phyloP scores from a whole-genome alignment of 2,329 filamentous ascomycete genomes.

The Colletotrichum tropicale region DNA sequence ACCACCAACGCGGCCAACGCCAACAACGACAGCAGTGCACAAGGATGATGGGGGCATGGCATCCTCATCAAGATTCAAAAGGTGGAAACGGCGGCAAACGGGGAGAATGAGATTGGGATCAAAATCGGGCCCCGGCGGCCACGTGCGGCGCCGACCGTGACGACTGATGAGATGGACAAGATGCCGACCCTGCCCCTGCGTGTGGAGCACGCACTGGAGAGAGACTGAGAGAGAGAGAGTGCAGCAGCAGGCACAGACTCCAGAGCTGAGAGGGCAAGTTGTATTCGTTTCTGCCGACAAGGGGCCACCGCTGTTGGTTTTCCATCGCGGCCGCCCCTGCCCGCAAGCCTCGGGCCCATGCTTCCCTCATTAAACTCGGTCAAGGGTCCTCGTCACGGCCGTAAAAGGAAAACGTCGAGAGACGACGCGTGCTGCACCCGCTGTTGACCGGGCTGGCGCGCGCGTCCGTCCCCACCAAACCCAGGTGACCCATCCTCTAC shows the following conservation, averaged over 20 bases:
- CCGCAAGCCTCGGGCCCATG: slow-evolving; percentile 2
- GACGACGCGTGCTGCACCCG: neutral
- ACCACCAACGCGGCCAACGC: neutral
- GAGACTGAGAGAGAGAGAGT: neutral
- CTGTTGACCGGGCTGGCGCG: slow-evolving; percentile 2
- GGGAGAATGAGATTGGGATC: slow-evolving; percentile 27
- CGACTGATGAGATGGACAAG: slow-evolving; percentile 16
- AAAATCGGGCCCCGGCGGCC: slow-evolving; percentile 29
- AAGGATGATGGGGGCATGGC: neutral
- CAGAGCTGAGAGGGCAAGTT: neutral
- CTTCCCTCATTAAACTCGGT: slow-evolving; percentile 11
- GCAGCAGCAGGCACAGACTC: neutral
- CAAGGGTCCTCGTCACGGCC: slow-evolving; percentile 11
- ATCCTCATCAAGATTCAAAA: neutral
- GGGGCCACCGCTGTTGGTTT: neutral
- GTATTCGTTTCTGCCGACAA: slow-evolving; percentile 5
- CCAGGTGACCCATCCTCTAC: neutral
- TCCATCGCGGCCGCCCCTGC: neutral
- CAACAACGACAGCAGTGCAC: neutral
- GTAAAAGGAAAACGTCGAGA: neutral
- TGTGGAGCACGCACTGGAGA: neutral
- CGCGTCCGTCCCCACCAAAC: slow-evolving; percentile 3
- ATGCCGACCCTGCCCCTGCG: slow-evolving; percentile 15
- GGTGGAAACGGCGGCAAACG: slow-evolving; percentile 6
- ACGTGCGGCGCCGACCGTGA: slow-evolving; percentile 26